A percentile compares a stretch with the other conserved stretches of the same genome.
Evolutionary conservation across 1,284 basidiomycete genomes (phyloP).

Genomic region (Abortiporus biennis): DNA sequence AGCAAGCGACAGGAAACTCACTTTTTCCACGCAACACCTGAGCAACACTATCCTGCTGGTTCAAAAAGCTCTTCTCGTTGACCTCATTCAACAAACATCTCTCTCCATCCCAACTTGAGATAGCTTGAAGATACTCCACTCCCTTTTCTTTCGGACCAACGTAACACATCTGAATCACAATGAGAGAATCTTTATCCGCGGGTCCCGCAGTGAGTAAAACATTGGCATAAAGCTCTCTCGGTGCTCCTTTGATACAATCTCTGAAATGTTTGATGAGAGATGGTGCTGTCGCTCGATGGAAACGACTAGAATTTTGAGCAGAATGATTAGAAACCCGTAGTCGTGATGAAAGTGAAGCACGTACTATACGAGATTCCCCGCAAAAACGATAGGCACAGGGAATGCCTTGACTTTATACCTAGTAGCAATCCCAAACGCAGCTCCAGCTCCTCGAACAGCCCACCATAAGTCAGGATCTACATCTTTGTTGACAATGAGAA

Average conservation of each 20-base stretch:
- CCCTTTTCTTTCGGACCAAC: slow-evolving; percentile 72
- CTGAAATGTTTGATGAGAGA: slow-evolving; percentile 88
- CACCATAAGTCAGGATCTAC: slow-evolving; percentile 80
- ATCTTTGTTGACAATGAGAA: slow-evolving; percentile 64
- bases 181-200: slow-evolving; percentile 70
- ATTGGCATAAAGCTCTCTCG: slow-evolving; percentile 84
- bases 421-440: slow-evolving; percentile 81
- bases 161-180: slow-evolving; percentile 89
- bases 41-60: slow-evolving; percentile 87
- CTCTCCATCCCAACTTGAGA: slow-evolving; percentile 83
- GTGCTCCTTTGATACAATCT: slow-evolving; percentile 85
- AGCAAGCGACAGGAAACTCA: slow-evolving; percentile 21
- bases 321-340: slow-evolving; percentile 6
- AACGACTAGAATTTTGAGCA: slow-evolving; percentile 48
- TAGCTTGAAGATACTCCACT: slow-evolving; percentile 72
- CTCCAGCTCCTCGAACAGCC: slow-evolving; percentile 82
- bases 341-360: slow-evolving; percentile 7
- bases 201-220: slow-evolving; percentile 86
- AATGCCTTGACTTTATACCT: slow-evolving; percentile 83
- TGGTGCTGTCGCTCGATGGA: slow-evolving; percentile 77
- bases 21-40: slow-evolving; percentile 82
- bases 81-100: slow-evolving; percentile 82
- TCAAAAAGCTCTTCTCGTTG: slow-evolving; percentile 80
- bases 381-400: slow-evolving; percentile 84
- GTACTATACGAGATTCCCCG: slow-evolving; percentile 87